Percentiles rank a stretch among this genome's conserved stretches.
phyloP scores from a whole-genome alignment of 805 yeast genomes.

The Wickerhamiella bombiphila region DNA sequence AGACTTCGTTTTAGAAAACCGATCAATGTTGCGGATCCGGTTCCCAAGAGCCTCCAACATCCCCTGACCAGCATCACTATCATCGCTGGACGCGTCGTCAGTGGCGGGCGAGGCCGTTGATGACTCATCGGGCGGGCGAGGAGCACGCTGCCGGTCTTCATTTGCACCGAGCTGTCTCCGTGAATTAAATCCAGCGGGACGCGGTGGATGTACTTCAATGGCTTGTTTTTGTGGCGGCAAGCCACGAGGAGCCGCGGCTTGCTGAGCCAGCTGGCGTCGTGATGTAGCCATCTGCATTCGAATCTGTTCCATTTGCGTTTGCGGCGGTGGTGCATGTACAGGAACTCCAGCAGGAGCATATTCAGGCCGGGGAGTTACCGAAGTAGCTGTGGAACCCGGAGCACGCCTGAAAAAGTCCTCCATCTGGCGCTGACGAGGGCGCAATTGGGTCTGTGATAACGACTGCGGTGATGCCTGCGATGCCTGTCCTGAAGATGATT shows the following conservation, averaged over 20 bases:
- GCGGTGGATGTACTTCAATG: slow-evolving; percentile 33
- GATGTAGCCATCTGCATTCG: not conserved
- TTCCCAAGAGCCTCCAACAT: slow-evolving; percentile 13
- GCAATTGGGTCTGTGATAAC: not conserved
- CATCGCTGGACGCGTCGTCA: slow-evolving; percentile 29
- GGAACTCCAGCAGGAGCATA: not conserved
- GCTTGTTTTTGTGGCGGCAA: too few species aligned
- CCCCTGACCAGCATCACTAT: too few species aligned
- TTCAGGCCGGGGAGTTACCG: not conserved
- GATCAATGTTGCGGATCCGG: not conserved
- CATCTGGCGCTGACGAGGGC: not conserved
- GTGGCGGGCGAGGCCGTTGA: slow-evolving; percentile 28
- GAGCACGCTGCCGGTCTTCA: slow-evolving; percentile 11
- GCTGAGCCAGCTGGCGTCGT: not conserved
- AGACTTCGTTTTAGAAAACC: not conserved
- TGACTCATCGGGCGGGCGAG: slow-evolving; percentile 21
- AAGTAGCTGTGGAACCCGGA: not conserved
- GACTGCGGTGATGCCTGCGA: not conserved
- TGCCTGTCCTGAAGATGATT: not conserved
- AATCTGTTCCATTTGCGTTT: not conserved
- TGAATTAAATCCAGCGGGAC: slow-evolving; percentile 36
- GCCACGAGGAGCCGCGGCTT: too few species aligned
- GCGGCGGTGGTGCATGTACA: slow-evolving; percentile 3
- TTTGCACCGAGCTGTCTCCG: slow-evolving; percentile 12
- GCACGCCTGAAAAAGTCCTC: not conserved